Percentiles rank a stretch among this genome's conserved stretches.
Conservation (phyloP, 345 rosid genomes). For the Eucalyptus curtisii region DNA sequence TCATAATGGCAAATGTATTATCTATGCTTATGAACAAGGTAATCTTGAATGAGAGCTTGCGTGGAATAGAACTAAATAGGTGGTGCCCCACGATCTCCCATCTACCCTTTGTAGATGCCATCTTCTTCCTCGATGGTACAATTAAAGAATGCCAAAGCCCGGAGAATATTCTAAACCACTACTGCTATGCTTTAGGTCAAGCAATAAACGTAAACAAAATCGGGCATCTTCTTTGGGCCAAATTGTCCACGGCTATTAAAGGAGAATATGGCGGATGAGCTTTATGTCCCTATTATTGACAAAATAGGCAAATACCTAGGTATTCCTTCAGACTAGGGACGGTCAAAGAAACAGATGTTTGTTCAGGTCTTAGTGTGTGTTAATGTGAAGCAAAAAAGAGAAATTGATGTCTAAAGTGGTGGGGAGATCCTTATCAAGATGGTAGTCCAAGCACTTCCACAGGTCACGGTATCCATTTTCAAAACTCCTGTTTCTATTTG, state of each 20-base stretch:
- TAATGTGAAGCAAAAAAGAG: too few relatives aligned
- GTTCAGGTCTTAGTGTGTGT: background rate
- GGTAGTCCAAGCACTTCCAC: background rate
- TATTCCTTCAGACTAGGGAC: rapidly evolving
- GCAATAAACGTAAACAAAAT: background rate
- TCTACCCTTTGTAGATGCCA: background rate
- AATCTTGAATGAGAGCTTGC: background rate
- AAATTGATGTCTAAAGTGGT: background rate
- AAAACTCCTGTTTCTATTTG: background rate
- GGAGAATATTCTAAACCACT: background rate
- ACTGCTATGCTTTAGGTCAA: background rate
- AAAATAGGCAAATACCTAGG: background rate
- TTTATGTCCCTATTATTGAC: background rate
- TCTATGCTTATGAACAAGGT: background rate
- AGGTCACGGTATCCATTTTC: background rate
- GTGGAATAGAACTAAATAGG: background rate
- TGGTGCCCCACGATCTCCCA: background rate
- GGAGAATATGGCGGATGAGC: too few relatives aligned
- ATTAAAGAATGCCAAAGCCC: background rate
- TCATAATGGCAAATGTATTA: background rate
- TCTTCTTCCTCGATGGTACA: background rate
- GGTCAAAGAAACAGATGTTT: background rate
- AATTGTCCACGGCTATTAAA: too few relatives aligned
- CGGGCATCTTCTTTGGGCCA: background rate
- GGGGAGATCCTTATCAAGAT: background rate